These are phyloP conservation scores for Ustilago tritici DNA, from an alignment of 1,284 basidiomycete genomes.

Conservation along the genomic window DNA sequence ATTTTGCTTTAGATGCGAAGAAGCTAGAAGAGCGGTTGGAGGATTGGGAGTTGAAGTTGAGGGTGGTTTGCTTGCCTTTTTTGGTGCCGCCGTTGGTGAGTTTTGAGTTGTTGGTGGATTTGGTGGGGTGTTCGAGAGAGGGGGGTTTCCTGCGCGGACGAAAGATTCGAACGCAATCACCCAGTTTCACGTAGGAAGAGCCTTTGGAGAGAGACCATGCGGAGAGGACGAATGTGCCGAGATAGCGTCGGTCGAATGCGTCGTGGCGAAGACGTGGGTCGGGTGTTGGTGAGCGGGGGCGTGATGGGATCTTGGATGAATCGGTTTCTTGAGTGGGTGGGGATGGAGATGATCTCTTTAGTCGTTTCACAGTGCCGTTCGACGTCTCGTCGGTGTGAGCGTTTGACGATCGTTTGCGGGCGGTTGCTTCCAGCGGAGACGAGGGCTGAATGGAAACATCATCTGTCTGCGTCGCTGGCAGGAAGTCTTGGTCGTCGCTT, in stretches of 20 bases:
- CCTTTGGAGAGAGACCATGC: conserved; percentile 67
- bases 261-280: conserved; percentile 49
- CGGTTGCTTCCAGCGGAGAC: conserved; percentile 3
- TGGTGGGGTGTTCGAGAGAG: conserved; percentile 13
- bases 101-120: conserved; percentile 16
- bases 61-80: conserved; percentile 56
- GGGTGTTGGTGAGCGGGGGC: conserved; percentile 28
- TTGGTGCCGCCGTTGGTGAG: conserved; percentile 25
- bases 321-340: background rate
- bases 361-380: conserved; percentile 10
- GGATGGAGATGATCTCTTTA: conserved; percentile 17
- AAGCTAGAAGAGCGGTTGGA: conserved; percentile 7
- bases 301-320: background rate
- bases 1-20: conserved; percentile 33
- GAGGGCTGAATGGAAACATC: conserved; percentile 7
- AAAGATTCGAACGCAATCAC: conserved; percentile 60
- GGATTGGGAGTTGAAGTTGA: conserved; percentile 44
- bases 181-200: conserved; percentile 55
- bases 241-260: conserved; percentile 49
- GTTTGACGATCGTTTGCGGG: conserved; percentile 12
- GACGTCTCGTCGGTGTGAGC: background rate
- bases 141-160: conserved; percentile 53
- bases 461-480: conserved; percentile 3
- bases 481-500: conserved; percentile 35
- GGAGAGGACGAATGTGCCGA: conserved; percentile 65